A percentile compares a stretch with the other conserved stretches of the same genome.
Evolutionary conservation across 2,329 filamentous ascomycete genomes (phyloP).

Genomic region (Pezicula neosporulosa): DNA sequence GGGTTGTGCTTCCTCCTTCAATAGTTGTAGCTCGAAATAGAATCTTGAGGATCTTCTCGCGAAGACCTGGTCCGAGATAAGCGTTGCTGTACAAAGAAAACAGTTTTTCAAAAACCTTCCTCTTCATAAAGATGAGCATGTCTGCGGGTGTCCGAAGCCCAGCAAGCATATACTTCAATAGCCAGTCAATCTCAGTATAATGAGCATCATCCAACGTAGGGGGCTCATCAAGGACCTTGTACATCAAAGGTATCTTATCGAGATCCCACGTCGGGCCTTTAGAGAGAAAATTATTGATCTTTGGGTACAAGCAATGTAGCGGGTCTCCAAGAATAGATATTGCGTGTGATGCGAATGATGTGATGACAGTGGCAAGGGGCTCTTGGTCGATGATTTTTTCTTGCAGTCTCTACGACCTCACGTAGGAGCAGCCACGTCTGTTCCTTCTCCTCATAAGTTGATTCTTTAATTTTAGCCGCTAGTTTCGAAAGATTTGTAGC

Average conservation of each 20-base stretch:
- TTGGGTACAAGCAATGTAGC: constrained; percentile 78
- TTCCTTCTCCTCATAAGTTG: constrained; percentile 70
- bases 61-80: constrained; percentile 48
- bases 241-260: constrained; percentile 69
- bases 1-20: constrained; percentile 71
- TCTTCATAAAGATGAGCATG: constrained; percentile 56
- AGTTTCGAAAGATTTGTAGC: constrained; percentile 65
- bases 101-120: constrained; percentile 71
- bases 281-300: constrained; percentile 81
- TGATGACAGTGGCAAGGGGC: constrained; percentile 68
- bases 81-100: constrained; percentile 67
- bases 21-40: constrained; percentile 66
- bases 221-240: constrained; percentile 57
- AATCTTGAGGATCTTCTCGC: constrained; percentile 57
- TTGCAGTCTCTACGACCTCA: constrained; percentile 75
- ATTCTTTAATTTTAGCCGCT: constrained; percentile 60
- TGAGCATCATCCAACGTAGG: constrained; percentile 71
- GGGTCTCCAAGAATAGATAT: constrained; percentile 72
- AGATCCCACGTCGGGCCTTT: constrained; percentile 73
- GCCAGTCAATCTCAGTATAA: constrained; percentile 71
- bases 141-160: constrained; percentile 58
- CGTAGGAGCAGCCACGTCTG: constrained; percentile 77
- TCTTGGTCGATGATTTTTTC: constrained; percentile 46
- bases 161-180: constrained; percentile 67
- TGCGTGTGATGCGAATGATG: constrained; percentile 70